phyloP scores from a whole-genome alignment of 352 stramenopile genomes.

The Phytophthora ramorum region DNA sequence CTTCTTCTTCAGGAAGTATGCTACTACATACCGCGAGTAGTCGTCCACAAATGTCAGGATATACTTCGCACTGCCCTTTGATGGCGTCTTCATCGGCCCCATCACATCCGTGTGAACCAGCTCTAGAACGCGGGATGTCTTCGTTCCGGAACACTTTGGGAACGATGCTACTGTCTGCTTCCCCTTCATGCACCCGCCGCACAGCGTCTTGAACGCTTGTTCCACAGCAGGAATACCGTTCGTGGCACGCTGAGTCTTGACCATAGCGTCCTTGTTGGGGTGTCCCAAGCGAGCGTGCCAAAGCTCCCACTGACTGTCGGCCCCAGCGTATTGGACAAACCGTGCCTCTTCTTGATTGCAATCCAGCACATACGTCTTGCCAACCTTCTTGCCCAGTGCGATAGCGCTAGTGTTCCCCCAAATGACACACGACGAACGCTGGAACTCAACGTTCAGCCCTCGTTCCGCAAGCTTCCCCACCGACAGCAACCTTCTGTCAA shows the following conservation, averaged over 20 bases:
- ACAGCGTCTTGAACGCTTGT: not conserved
- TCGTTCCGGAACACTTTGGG: not conserved
- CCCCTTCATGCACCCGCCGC: constrained; percentile 16
- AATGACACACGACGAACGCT: constrained; percentile 2
- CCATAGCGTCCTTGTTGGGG: not conserved
- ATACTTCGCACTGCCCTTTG: constrained; percentile 3
- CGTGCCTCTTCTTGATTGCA: constrained; percentile 3
- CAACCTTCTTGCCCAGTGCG: constrained; percentile 5
- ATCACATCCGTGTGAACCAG: constrained; percentile 20
- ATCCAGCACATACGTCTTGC: constrained; percentile 13
- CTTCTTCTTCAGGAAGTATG: constrained; percentile 20
- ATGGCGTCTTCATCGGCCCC: constrained; percentile 4
- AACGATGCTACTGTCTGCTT: constrained; percentile 18
- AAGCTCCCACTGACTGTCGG: constrained; percentile 19
- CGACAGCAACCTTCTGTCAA: constrained; percentile 21
- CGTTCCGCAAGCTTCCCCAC: constrained; percentile 20
- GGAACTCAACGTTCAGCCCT: constrained; percentile 7
- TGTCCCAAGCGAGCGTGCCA: constrained; percentile 14
- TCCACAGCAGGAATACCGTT: constrained; percentile 3
- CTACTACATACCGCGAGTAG: constrained; percentile 12
- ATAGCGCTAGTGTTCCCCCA: not conserved
- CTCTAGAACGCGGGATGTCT: constrained; percentile 7
- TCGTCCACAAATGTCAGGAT: constrained; percentile 9
- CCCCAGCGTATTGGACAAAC: constrained; percentile 3
- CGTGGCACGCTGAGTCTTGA: constrained; percentile 10